A percentile compares a stretch with the other conserved stretches of the same genome.
Evolutionary conservation across 768 basidiomycete species (phyloP).

Genomic region (Tulasnella sp.): DNA sequence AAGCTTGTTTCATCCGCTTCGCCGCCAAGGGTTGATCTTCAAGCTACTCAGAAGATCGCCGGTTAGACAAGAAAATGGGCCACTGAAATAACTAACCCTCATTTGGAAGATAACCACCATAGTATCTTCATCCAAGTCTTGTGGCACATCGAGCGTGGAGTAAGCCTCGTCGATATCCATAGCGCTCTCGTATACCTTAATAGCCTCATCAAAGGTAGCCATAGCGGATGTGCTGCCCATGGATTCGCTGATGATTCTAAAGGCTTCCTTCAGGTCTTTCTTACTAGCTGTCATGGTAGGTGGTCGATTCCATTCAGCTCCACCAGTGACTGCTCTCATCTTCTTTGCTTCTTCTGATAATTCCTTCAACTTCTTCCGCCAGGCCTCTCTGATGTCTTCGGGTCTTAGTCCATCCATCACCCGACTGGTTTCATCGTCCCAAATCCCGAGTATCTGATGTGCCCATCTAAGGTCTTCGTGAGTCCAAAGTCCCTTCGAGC

Average conservation of each 20-base stretch:
- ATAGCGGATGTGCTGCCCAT: constrained; percentile 40
- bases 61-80: background rate
- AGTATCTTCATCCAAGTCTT: constrained; percentile 66
- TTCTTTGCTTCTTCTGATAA: background rate
- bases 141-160: constrained; percentile 51
- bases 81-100: constrained; percentile 38
- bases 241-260: constrained; percentile 54
- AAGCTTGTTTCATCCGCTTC: constrained; percentile 59
- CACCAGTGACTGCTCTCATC: background rate
- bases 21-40: constrained; percentile 55
- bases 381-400: background rate
- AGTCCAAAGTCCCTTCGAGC: constrained; percentile 51
- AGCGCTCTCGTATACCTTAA: constrained; percentile 29
- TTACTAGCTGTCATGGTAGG: background rate
- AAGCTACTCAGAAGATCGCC: constrained; percentile 32
- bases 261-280: constrained; percentile 49
- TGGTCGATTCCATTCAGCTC: background rate
- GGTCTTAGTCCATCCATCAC: constrained; percentile 44
- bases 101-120: constrained; percentile 57
- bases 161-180: constrained; percentile 67
- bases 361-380: background rate
- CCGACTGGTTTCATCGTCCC: constrained; percentile 42
- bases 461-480: constrained; percentile 40
- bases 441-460: constrained; percentile 49
- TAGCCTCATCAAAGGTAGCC: constrained; percentile 39